Evolutionary conservation across 257 asterid species (phyloP), one percentile per base, ranked within the genome.

Genomic region (Gentiana macrophylla): DNA sequence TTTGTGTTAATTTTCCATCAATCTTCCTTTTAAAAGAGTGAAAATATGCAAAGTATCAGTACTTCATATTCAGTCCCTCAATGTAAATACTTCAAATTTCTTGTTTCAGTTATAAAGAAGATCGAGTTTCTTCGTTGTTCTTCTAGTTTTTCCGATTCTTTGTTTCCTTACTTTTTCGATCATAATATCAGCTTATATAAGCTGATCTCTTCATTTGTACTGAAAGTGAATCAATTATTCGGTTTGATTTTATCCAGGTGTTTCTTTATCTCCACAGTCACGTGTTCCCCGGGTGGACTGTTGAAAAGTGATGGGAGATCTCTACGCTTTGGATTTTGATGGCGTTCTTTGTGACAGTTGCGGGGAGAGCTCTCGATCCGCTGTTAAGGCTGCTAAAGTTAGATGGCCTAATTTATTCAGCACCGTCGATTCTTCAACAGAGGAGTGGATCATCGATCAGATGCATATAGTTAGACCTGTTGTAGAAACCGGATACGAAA

Each of bases 341-440:
- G 98, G 98, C 48, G 94, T 91, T 67, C 80, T 91, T 62, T 91
- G 98, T 62, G 97, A 87, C 64, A 91, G 98, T 77, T 91, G 98
- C 24, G 98, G 98, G 36, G 98, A 92, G 76, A 92, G 98, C 76
- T 92, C 97, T 13, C 67, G 75, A 52, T 85, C 98, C 65, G 98
- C 98, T 62, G 86, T 92, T 67, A 87, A 92, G 97, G 95, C 97
- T 62, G 98, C 98, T 62, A 88, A 80, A 74, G 85, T 78, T 36
- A 83, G 97, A 75, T 92, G 98, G 98, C 93, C 95, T 8, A 70
- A 65, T 62, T 62, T 88, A 6, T 92, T 87, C 71, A 61, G 67
- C 49, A 86, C 82, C 32, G 86, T 87, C 36, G 93, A 85, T 57
- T 64, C 90, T 5, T 70, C 84, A 1, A 70, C 72, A 70, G 97